Percentiles rank a stretch among this genome's conserved stretches.
These are phyloP conservation scores for Durotheca rogersii DNA, from an alignment of 495 filamentous ascomycete species.

Conservation along the genomic window DNA sequence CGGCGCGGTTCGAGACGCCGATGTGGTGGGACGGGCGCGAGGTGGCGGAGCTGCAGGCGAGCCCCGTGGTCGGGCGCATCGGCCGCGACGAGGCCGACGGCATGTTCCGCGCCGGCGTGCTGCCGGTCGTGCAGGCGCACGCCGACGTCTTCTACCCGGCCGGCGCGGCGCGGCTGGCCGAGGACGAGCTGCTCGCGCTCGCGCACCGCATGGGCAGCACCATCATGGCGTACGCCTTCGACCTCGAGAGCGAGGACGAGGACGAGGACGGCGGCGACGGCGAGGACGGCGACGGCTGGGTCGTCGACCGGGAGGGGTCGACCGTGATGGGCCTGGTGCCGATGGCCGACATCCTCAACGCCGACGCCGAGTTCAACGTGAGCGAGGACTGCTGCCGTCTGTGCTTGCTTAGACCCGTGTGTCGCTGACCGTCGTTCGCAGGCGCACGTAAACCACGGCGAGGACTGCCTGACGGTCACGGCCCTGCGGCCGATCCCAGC, in stretches of 20 bases:
- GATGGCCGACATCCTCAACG: conserved; percentile 89
- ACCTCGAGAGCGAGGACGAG: conserved; percentile 58
- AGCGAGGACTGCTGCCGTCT: too few relatives aligned
- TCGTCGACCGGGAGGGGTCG: conserved; percentile 66
- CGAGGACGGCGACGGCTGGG: conserved; percentile 61
- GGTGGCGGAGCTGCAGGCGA: conserved; percentile 72
- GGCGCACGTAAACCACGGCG: conserved; percentile 72
- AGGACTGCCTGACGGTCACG: conserved; percentile 63
- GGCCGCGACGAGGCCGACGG: conserved; percentile 70
- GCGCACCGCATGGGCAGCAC: conserved; percentile 79
- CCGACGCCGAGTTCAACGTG: conserved; percentile 76
- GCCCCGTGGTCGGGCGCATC: conserved; percentile 74
- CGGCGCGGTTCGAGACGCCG: conserved; percentile 75
- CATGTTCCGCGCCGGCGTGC: conserved; percentile 62
- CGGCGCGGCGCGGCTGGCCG: conserved; percentile 40
- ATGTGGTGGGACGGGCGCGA: conserved; percentile 86
- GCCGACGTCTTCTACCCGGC: conserved; percentile 52
- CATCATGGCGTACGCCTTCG: conserved; percentile 96
- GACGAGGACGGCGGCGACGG: conserved; percentile 58
- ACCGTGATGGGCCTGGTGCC: conserved; percentile 82
- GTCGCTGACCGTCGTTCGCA: conserved; percentile 31
- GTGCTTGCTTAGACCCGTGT: too few relatives aligned
- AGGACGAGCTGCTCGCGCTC: conserved; percentile 57
- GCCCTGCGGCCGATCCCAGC: conserved; percentile 62
- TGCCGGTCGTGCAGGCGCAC: conserved; percentile 55